phyloP scores from a whole-genome alignment of 495 filamentous ascomycete genomes.

The Podospora australis region DNA sequence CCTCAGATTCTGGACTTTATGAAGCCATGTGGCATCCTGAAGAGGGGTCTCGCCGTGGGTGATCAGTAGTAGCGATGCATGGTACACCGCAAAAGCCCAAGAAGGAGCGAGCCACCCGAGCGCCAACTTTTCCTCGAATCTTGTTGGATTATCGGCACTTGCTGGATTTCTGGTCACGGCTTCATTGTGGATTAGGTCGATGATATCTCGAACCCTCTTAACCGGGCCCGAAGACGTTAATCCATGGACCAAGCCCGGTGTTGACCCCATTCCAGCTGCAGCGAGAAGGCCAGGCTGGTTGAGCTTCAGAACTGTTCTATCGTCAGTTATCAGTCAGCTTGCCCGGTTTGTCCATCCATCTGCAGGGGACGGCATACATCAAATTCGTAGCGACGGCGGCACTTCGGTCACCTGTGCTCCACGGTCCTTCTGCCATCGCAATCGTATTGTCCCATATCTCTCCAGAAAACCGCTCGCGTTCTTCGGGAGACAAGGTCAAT shows the following conservation, averaged over 20 bases:
- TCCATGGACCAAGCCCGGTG: constrained; percentile 6
- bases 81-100: constrained; percentile 20
- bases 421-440: constrained; percentile 5
- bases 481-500: neutral
- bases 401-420: constrained; percentile 14
- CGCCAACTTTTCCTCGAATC: constrained; percentile 1
- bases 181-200: constrained; percentile 15
- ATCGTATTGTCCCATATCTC: constrained; percentile 14
- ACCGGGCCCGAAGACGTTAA: constrained; percentile 7
- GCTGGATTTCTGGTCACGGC: no score
- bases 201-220: constrained; percentile 15
- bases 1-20: constrained; percentile 17
- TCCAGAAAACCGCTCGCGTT: constrained; percentile 13
- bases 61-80: constrained; percentile 22
- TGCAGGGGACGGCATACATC: constrained; percentile 17
- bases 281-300: constrained; percentile 19
- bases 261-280: neutral
- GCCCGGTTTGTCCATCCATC: neutral
- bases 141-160: constrained; percentile 4
- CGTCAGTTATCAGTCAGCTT: no score
- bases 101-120: constrained; percentile 15
- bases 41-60: constrained; percentile 18
- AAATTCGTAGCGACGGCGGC: constrained; percentile 24
- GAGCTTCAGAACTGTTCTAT: constrained; percentile 25
- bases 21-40: constrained; percentile 13